Evolutionary conservation across 2,329 filamentous ascomycete species (phyloP).

Genomic region (Epichloe typhina): DNA sequence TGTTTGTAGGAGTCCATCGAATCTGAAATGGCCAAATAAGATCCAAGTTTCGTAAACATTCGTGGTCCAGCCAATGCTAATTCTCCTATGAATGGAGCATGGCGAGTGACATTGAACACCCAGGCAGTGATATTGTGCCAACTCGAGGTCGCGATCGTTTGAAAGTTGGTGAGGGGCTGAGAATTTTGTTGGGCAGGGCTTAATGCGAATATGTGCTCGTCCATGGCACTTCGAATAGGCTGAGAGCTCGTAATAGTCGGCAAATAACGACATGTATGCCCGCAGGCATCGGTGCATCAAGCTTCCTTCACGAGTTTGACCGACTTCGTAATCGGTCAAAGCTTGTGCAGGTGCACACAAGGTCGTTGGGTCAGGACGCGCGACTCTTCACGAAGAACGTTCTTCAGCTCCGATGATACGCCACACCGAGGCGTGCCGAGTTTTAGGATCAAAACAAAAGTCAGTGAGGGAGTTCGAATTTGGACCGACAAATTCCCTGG

Average conservation of each 20-base stretch:
- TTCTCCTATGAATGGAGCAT: constrained; percentile 53
- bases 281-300: not conserved
- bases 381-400: not conserved
- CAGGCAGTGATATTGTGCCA: constrained; percentile 44
- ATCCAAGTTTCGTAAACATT: constrained; percentile 54
- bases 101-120: constrained; percentile 45
- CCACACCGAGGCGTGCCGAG: not conserved
- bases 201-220: not conserved
- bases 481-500: no score
- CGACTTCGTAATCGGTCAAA: not conserved
- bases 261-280: not conserved
- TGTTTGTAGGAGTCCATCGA: constrained; percentile 41
- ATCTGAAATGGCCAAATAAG: constrained; percentile 47
- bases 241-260: not conserved
- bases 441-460: no score
- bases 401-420: not conserved
- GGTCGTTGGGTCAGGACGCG: not conserved
- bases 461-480: no score
- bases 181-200: not conserved
- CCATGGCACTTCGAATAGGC: constrained; percentile 1
- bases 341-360: not conserved
- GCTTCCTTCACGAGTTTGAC: not conserved
- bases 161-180: constrained; percentile 10
- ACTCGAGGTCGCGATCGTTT: constrained; percentile 5
- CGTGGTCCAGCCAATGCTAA: constrained; percentile 57